Evolutionary conservation across 1,139 yeast species (phyloP).

Genomic region (Kurtzmaniella quercitrusa): DNA sequence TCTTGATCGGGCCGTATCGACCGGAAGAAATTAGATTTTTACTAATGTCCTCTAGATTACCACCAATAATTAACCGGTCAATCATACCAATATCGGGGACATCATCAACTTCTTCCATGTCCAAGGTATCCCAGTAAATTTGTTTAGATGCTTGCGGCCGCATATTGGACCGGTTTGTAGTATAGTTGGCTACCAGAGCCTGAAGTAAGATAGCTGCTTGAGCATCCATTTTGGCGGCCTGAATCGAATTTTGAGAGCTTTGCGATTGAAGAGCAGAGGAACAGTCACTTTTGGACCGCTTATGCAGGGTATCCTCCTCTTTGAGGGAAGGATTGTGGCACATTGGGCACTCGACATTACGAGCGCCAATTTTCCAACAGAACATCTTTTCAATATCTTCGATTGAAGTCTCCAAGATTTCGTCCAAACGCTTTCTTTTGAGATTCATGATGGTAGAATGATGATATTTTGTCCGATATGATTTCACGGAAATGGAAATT

Average conservation of each 20-base stretch:
- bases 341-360: constrained; percentile 3
- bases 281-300: constrained; percentile 1
- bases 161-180: neutral
- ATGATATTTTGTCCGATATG: too few relatives aligned
- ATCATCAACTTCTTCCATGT: neutral
- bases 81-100: constrained; percentile 2
- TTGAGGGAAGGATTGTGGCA: neutral
- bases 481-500: too few relatives aligned
- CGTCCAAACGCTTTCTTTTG: constrained; percentile 6
- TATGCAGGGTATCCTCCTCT: neutral
- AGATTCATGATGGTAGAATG: constrained; percentile 3
- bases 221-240: neutral
- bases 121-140: constrained; percentile 1
- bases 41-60: neutral
- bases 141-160: neutral
- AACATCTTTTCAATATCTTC: constrained; percentile 8
- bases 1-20: neutral
- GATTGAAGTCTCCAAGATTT: constrained; percentile 8
- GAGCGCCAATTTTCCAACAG: constrained; percentile 8
- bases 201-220: neutral
- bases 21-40: neutral
- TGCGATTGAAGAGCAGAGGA: neutral
- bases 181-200: neutral
- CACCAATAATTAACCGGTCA: neutral
- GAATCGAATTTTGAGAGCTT: constrained; percentile 1